Percentiles rank a stretch among this genome's conserved stretches.
These are phyloP conservation scores for Corchorus capsularis DNA, from an alignment of 345 rosid species.

Conservation along the genomic window DNA sequence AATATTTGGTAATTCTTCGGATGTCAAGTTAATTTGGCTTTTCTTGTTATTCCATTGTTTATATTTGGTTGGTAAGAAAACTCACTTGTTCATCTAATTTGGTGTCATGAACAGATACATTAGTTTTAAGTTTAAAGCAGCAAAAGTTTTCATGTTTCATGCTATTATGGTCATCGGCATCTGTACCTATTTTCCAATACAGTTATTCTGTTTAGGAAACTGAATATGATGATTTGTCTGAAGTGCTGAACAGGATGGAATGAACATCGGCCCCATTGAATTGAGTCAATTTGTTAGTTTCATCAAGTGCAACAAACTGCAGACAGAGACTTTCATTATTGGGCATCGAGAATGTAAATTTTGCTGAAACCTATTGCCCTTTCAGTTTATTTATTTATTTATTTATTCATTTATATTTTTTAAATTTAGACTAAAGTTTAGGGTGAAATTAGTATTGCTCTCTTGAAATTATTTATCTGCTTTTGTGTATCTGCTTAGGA, in stretches of 20 bases:
- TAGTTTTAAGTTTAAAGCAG: neutral
- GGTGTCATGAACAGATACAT: neutral
- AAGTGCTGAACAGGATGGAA: constrained; percentile 78
- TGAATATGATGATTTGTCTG: constrained; percentile 26
- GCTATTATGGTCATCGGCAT: constrained; percentile 1
- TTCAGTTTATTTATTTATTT: neutral
- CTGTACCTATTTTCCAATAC: neutral
- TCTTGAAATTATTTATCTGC: neutral
- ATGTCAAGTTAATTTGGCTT: neutral
- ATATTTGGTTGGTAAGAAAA: neutral
- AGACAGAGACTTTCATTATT: constrained; percentile 63
- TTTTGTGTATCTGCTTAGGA: neutral
- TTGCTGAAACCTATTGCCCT: neutral
- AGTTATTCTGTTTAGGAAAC: constrained; percentile 5
- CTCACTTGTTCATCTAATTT: neutral
- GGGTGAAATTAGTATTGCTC: neutral
- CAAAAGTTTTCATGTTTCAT: neutral
- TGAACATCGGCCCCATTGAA: constrained; percentile 58
- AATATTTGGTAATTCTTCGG: neutral
- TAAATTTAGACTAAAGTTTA: neutral
- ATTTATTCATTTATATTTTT: no score
- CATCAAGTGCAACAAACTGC: constrained; percentile 65
- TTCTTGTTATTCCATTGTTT: constrained; percentile 8
- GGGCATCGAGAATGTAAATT: constrained; percentile 73
- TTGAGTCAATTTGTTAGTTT: constrained; percentile 61